Conservation (phyloP, 148 eudicot genomes). For the Limonium bicolor region DNA sequence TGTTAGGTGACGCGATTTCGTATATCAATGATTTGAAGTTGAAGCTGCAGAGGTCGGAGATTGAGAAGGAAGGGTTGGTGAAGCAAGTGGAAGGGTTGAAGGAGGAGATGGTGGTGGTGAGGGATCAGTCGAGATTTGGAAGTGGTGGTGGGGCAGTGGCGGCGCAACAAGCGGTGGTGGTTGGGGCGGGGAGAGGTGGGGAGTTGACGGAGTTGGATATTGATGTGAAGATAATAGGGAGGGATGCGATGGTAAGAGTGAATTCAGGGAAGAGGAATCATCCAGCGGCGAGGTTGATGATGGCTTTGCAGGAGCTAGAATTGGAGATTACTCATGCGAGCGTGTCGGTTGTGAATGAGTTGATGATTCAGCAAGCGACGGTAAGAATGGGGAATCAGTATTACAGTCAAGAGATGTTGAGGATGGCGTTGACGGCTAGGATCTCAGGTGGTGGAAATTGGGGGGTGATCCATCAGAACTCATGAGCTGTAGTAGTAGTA, state of each 20-base stretch:
- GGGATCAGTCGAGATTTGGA: not conserved
- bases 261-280: constrained; percentile 66
- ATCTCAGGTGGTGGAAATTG: constrained; percentile 25
- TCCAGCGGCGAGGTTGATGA: constrained; percentile 80
- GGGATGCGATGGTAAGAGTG: constrained; percentile 84
- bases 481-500: too few relatives aligned
- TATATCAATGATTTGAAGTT: constrained; percentile 66
- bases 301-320: constrained; percentile 58
- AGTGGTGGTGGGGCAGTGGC: constrained; percentile 1
- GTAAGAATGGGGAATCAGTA: constrained; percentile 56
- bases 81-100: constrained; percentile 29
- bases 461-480: not conserved
- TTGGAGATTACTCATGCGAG: constrained; percentile 74
- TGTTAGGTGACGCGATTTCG: constrained; percentile 74
- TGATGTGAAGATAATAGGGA: constrained; percentile 68
- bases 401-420: constrained; percentile 63
- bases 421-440: constrained; percentile 35
- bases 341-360: constrained; percentile 71
- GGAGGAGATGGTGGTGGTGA: constrained; percentile 29
- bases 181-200: not conserved
- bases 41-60: constrained; percentile 30
- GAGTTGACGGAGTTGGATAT: constrained; percentile 38
- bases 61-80: constrained; percentile 35
- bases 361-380: constrained; percentile 87
- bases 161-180: not conserved